A percentile compares a stretch with the other conserved stretches of the same genome.
These are phyloP conservation scores for Tolypocladium sp. DNA, from an alignment of 2,329 filamentous ascomycete genomes.

Conservation along the genomic window DNA sequence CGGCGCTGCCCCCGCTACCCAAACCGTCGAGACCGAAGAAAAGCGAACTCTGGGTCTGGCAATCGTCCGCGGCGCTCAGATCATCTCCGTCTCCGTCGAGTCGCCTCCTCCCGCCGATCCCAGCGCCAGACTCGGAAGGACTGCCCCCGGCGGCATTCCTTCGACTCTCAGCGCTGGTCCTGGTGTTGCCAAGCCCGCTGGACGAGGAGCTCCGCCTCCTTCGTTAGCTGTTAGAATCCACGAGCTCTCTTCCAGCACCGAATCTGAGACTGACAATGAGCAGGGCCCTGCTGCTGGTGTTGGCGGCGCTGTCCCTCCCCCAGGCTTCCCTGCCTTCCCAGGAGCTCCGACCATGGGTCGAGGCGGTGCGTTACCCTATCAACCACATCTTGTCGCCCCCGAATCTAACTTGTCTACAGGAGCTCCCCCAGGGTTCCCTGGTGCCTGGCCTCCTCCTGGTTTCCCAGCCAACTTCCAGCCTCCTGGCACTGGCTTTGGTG, in stretches of 20 bases:
- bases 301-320: conserved; percentile 61
- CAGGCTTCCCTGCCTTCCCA: conserved; percentile 44
- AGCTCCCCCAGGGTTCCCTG: conserved; percentile 41
- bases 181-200: conserved; percentile 84
- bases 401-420: conserved; percentile 26
- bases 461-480: conserved; percentile 3
- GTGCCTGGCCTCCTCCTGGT: conserved; percentile 14
- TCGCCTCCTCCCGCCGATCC: conserved; percentile 93
- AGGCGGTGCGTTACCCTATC: conserved; percentile 37
- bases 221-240: conserved; percentile 60
- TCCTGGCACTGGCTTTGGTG: conserved; percentile 6
- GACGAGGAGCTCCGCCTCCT: conserved; percentile 64
- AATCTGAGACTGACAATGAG: conserved; percentile 9
- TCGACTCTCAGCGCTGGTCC: conserved; percentile 72
- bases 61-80: conserved; percentile 88
- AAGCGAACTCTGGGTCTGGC: conserved; percentile 94
- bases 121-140: conserved; percentile 76
- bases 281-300: conserved; percentile 79
- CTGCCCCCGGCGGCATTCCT: conserved; percentile 56
- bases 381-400: conserved; percentile 1
- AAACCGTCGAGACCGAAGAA: conserved; percentile 82
- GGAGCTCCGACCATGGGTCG: conserved; percentile 41
- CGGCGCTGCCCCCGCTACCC: conserved; percentile 44
- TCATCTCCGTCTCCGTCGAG: conserved; percentile 91
- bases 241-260: neutral